These are phyloP conservation scores for Tylopilus sp. DNA, from an alignment of 1,284 basidiomycete genomes.

Conservation along the genomic window DNA sequence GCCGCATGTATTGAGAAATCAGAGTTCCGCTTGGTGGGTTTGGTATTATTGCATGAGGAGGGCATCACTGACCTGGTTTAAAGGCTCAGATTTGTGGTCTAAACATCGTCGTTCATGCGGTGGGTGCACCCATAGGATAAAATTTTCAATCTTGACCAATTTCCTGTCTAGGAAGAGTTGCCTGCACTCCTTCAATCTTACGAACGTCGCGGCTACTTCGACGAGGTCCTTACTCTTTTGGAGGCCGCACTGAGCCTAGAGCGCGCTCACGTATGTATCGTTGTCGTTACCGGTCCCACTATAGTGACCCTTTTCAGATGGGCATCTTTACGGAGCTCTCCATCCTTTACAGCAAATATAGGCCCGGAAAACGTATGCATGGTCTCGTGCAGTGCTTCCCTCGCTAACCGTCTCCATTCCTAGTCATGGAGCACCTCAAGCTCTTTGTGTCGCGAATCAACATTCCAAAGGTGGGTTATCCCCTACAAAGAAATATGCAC, in stretches of 20 bases:
- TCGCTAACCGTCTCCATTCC: constrained; percentile 6
- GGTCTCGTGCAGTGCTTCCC: neutral
- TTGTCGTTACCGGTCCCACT: neutral
- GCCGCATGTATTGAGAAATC: constrained; percentile 96
- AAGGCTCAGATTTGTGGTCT: constrained; percentile 97
- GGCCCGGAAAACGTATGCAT: constrained; percentile 80
- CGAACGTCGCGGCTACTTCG: constrained; percentile 90
- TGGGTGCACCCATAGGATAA: constrained; percentile 36
- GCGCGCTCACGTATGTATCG: constrained; percentile 79
- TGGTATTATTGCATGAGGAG: neutral
- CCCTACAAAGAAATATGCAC: constrained; percentile 1
- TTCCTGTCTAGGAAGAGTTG: constrained; percentile 73
- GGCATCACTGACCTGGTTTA: constrained; percentile 6
- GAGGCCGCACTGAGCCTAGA: constrained; percentile 96
- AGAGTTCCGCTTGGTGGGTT: constrained; percentile 83
- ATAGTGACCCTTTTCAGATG: constrained; percentile 50
- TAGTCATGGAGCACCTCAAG: constrained; percentile 98
- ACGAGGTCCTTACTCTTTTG: constrained; percentile 87
- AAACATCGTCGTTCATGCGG: constrained; percentile 90
- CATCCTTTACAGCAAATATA: constrained; percentile 96
- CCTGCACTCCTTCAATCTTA: constrained; percentile 80
- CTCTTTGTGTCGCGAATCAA: constrained; percentile 98
- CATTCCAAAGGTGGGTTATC: constrained; percentile 62
- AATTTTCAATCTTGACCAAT: constrained; percentile 3
- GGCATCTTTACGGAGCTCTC: constrained; percentile 93